Conservation (phyloP, 768 basidiomycete genomes). For the Lactarius trivialis region DNA sequence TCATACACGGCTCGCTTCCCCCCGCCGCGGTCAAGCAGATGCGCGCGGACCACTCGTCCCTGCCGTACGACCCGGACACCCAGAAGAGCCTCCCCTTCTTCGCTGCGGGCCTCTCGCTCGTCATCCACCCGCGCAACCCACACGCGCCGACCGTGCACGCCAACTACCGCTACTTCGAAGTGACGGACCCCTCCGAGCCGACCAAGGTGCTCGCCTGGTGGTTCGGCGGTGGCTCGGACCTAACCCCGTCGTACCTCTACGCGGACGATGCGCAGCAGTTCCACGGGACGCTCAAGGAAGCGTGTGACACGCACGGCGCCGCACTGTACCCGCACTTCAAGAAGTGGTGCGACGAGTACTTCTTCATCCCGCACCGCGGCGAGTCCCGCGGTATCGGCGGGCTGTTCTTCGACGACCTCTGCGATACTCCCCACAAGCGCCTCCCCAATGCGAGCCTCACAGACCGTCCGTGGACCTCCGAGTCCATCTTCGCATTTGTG, state of each 20-base stretch:
- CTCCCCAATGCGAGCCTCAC: constrained; percentile 36
- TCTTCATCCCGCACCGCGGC: constrained; percentile 79
- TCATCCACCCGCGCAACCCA: constrained; percentile 92
- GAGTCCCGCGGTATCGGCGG: constrained; percentile 91
- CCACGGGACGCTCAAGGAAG: constrained; percentile 67
- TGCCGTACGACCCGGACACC: constrained; percentile 55
- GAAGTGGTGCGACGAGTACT: constrained; percentile 97
- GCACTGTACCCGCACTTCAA: constrained; percentile 77
- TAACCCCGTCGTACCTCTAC: constrained; percentile 91
- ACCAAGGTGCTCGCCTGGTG: constrained; percentile 79
- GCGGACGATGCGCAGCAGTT: constrained; percentile 84
- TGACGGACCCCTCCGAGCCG: constrained; percentile 38
- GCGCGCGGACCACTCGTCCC: constrained; percentile 81
- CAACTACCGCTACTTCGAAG: constrained; percentile 97
- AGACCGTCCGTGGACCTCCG: constrained; percentile 47
- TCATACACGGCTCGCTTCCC: constrained; percentile 84
- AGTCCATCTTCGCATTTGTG: constrained; percentile 74
- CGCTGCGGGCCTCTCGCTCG: constrained; percentile 86
- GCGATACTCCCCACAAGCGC: constrained; percentile 56
- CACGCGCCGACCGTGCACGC: constrained; percentile 91
- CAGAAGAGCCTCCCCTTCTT: constrained; percentile 79
- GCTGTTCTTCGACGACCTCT: constrained; percentile 94
- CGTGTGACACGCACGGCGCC: constrained; percentile 67
- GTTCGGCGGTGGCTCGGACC: constrained; percentile 95
- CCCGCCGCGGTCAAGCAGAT: constrained; percentile 90